These are phyloP conservation scores for Aspergillus flavus DNA, from an alignment of 2,329 filamentous ascomycete species.

Conservation along the genomic window DNA sequence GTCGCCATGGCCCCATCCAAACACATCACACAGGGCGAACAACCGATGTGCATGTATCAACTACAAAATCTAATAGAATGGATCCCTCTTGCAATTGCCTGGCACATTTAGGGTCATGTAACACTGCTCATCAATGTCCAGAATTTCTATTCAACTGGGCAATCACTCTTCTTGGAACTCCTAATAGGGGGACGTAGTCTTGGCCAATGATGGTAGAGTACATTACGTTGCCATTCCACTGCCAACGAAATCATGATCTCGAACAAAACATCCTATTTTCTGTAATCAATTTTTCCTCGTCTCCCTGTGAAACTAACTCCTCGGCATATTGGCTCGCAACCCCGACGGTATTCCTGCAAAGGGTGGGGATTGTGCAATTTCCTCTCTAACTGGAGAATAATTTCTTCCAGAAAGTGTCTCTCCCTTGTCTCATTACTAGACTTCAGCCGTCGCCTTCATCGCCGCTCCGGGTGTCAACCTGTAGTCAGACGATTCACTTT, in stretches of 20 bases:
- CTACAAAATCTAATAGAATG: neutral
- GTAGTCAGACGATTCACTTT: neutral
- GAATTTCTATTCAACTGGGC: neutral
- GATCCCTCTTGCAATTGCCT: neutral
- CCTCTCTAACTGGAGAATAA: neutral
- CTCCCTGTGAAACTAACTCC: neutral
- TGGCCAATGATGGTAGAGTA: constrained; percentile 6
- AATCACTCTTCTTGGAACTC: neutral
- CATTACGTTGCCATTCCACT: constrained; percentile 6
- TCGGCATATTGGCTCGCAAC: neutral
- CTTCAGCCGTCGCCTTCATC: constrained; percentile 1
- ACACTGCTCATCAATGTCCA: neutral
- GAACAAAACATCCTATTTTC: neutral
- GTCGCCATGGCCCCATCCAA: neutral
- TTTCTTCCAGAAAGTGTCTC: neutral
- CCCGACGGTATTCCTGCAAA: neutral
- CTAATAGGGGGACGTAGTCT: neutral
- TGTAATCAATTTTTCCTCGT: neutral
- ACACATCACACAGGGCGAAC: neutral
- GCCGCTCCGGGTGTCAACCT: neutral
- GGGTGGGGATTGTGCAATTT: constrained; percentile 6
- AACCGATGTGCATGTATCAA: neutral
- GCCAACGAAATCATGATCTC: neutral
- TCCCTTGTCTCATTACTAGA: neutral
- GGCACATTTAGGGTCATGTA: neutral